Base-by-base conservation (phyloP, 2,329 filamentous ascomycete species). In the Trichoderma lentiforme region DNA sequence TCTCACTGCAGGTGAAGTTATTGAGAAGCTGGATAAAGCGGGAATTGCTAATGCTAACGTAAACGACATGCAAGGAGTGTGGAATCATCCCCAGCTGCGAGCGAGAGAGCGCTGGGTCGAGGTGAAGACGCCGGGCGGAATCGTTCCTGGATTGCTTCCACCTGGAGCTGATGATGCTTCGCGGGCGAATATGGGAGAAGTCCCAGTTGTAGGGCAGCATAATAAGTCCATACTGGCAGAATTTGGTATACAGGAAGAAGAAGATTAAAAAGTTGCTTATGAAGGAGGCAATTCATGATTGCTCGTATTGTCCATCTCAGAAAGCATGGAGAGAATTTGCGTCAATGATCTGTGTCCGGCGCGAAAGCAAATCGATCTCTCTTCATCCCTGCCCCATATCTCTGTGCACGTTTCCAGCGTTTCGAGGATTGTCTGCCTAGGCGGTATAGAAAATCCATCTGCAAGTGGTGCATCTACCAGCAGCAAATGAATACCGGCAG, bases 21-120 rank as follows among this genome's bases (percentile, higher is more conserved):
- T 84, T 0, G 74, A 75, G 15, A 81, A 79, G 30, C 78, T 88
- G 24, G 85, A 89, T 64, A 76, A 76, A 3, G 85, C 85, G 0
- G 81, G 82, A 0, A 87, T 89, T 60, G 87, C 87, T 0, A 89
- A 89, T 74, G 86, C 86, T 3, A 86, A 83, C 43, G 82, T 89
- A 26, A 88, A 87, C 70, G 83, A 86, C 58, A 87, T 89, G 85
- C 79, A 85, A 12, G 85, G 81, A 3, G 81, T 89, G 0, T 88
- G 87, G 87, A 77, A 84, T 0, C 87, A 89, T 73, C 84, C 84
- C 1, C 87, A 88, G 73, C 80, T 89, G 0, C 76, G 80, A 56
- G 86, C 86, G 1, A 79, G 87, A n/a, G 77, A 79, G 0, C 79
- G 87, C 12, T 89, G 86, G 86, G 83, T 84, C 0, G 78, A 87